Evolutionary conservation across 306 rosid genomes (phyloP).

Genomic region (Psophocarpus tetragonolobus): DNA sequence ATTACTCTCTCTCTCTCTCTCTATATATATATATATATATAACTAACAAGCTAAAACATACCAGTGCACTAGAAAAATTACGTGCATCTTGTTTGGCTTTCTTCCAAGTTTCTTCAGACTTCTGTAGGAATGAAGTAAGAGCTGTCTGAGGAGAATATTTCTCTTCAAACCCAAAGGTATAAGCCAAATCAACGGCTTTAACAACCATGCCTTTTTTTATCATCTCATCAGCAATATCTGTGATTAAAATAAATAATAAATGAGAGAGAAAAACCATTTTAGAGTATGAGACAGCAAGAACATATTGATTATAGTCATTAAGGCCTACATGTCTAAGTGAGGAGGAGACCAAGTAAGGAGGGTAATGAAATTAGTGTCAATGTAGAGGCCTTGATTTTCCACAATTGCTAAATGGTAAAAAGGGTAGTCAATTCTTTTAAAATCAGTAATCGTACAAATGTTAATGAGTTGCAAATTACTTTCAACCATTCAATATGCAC

Average conservation of each 20-base stretch:
- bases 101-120: slow-evolving; percentile 58
- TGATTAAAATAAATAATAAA: slow-evolving; percentile 18
- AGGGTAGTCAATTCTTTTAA: neutral
- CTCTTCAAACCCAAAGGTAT: slow-evolving; percentile 62
- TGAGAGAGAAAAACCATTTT: neutral
- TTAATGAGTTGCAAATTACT: neutral
- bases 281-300: slow-evolving; percentile 21
- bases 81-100: slow-evolving; percentile 41
- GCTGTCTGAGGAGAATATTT: slow-evolving; percentile 42
- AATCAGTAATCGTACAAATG: too few species aligned
- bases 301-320: slow-evolving; percentile 14
- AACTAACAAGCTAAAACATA: slow-evolving; percentile 36
- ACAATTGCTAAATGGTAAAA: neutral
- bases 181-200: slow-evolving; percentile 58
- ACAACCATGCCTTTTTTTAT: slow-evolving; percentile 41
- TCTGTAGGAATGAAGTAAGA: slow-evolving; percentile 51
- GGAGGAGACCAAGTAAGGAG: neutral
- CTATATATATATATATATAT: slow-evolving; percentile 19
- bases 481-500: slow-evolving; percentile 3
- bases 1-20: too few species aligned
- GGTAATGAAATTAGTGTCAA: neutral
- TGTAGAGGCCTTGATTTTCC: neutral
- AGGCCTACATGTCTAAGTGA: neutral
- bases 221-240: slow-evolving; percentile 54
- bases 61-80: slow-evolving; percentile 41